Evolutionary conservation across 2,329 filamentous ascomycete species (phyloP).

Genomic region (Beauveria rudraprayagi): DNA sequence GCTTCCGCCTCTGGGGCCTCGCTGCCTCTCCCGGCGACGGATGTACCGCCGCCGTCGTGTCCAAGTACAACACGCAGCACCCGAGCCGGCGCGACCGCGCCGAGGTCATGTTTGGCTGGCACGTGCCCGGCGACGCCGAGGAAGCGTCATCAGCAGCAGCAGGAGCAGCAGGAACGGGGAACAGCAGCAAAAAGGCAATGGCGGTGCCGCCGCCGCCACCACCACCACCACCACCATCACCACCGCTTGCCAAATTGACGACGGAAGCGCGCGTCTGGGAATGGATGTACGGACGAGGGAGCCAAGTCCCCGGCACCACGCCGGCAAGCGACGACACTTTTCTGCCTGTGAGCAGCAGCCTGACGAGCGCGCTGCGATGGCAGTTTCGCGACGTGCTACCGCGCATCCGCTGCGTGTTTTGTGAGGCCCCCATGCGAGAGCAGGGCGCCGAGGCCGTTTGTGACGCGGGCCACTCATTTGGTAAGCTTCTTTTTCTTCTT

Average conservation of each 20-base stretch:
- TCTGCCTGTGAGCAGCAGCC: neutral
- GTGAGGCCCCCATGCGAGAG: constrained; percentile 27
- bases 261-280: constrained; percentile 50
- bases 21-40: constrained; percentile 43
- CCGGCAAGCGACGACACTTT: neutral
- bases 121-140: constrained; percentile 12
- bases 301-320: constrained; percentile 32
- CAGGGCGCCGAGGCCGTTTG: constrained; percentile 31
- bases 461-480: constrained; percentile 31
- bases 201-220: neutral
- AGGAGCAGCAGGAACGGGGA: too few relatives aligned
- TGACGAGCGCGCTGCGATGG: constrained; percentile 20
- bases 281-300: constrained; percentile 50
- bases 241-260: constrained; percentile 26
- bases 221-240: neutral
- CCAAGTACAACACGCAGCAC: constrained; percentile 40
- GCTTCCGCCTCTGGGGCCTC: constrained; percentile 47
- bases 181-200: neutral
- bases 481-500: constrained; percentile 20
- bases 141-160: neutral
- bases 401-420: constrained; percentile 40
- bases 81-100: constrained; percentile 34
- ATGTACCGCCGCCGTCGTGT: constrained; percentile 42
- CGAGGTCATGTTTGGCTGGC: constrained; percentile 31
- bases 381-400: constrained; percentile 31